Evolutionary conservation across 2,329 filamentous ascomycete species (phyloP).

Genomic region (Eurotiales sp.): DNA sequence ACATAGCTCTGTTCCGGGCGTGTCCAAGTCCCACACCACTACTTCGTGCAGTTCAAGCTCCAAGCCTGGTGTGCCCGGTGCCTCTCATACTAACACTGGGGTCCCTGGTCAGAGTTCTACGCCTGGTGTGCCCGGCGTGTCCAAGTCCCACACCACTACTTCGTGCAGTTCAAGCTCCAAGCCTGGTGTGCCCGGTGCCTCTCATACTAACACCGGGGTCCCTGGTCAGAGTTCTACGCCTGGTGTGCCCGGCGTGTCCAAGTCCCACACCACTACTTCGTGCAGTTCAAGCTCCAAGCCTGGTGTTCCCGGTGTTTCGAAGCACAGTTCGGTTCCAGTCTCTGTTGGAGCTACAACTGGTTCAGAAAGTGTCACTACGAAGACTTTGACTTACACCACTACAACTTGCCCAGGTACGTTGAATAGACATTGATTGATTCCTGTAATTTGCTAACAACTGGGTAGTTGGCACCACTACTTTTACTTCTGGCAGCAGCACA

Average conservation of each 20-base stretch:
- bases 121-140: neutral
- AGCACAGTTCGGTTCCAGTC: neutral
- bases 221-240: too few relatives aligned
- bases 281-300: neutral
- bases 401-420: slow-evolving; percentile 16
- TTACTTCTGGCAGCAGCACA: slow-evolving; percentile 10
- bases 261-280: neutral
- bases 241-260: too few relatives aligned
- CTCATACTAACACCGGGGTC: too few relatives aligned
- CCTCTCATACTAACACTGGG: neutral
- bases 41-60: neutral
- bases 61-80: neutral
- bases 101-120: neutral
- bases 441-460: neutral
- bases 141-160: neutral
- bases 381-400: slow-evolving; percentile 14
- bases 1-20: neutral
- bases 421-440: neutral
- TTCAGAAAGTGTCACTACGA: slow-evolving; percentile 11
- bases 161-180: neutral
- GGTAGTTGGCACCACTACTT: slow-evolving; percentile 11
- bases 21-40: neutral
- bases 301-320: neutral
- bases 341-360: slow-evolving; percentile 7
- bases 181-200: neutral